Evolutionary conservation across 495 filamentous ascomycete species (phyloP), one percentile per base, ranked within the genome.

Genomic region (Friedmanniomyces endolithicus): DNA sequence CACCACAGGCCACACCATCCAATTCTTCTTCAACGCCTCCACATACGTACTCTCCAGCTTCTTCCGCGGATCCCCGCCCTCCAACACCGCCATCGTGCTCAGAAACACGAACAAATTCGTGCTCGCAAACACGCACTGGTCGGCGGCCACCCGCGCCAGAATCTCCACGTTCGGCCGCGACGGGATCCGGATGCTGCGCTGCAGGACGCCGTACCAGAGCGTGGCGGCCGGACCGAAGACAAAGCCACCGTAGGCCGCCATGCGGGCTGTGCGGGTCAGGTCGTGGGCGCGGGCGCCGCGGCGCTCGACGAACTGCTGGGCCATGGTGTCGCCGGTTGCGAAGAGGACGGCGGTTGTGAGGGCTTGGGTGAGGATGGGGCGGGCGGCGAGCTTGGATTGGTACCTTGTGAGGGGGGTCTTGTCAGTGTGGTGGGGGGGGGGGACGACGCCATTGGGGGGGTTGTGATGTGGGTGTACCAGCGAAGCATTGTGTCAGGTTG

Each of bases 161-260:
- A 90, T 87, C 65, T 90, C 88, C 51, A 73, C 68, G 63, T 81
- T 84, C 2, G 69, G 67, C 52, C 75, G 71, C 58, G 75, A 79
- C 16, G 71, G 75, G 47, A 94, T 67, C 52, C 76, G 73, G 63
- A 95, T 76, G 53, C 80, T 73, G 33, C 76, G 75, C 59, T 88
- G 82, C 40, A 92, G 81, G 67, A 95, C 76, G 37, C 75, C 73
- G 76, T 85, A 96, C 94, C 92, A 98, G 25, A 76, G 80, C 1
- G 90, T 90, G 6, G 90, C 92, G 23, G 79, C 85, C 29, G 92
- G 92, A 45, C 92, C 92, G 70, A 98, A 98, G 69, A 96, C 69
- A 33, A 86, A 78, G 61, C 92, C 92, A 62, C 92, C 92, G 64
- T 98, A 98, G 49, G 87, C 69, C 24, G 83, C 85, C 92, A 98